phyloP scores from a whole-genome alignment of 768 basidiomycete genomes.

The Lactifluus pinguis region DNA sequence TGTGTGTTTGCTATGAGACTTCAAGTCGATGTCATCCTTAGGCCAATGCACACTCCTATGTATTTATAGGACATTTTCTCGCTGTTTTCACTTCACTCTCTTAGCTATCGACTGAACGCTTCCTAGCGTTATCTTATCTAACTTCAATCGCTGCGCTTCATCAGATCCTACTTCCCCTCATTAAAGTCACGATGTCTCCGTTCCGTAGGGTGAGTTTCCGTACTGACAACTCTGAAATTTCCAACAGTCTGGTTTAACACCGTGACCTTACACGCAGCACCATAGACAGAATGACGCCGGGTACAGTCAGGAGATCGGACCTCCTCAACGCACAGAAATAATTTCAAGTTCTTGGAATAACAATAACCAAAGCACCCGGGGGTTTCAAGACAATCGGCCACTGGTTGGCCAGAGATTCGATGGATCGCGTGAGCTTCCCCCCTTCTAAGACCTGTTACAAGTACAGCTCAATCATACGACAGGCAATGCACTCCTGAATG shows the following conservation, averaged over 20 bases:
- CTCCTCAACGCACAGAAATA: neutral
- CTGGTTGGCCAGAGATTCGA: neutral
- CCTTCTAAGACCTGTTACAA: neutral
- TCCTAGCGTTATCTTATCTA: too few relatives aligned
- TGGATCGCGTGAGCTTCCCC: slow-evolving; percentile 1
- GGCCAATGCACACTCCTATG: too few relatives aligned
- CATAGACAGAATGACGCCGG: neutral
- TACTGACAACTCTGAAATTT: neutral
- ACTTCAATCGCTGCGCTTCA: neutral
- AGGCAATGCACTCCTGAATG: slow-evolving; percentile 5
- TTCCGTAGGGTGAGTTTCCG: neutral
- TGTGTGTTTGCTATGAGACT: too few relatives aligned
- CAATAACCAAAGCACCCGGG: neutral
- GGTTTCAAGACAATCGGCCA: neutral
- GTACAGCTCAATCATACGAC: neutral
- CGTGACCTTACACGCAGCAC: neutral
- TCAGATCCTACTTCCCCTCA: neutral
- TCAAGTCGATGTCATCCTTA: too few relatives aligned
- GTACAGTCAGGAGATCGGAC: neutral
- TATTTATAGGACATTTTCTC: too few relatives aligned
- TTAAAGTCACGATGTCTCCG: neutral
- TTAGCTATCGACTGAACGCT: too few relatives aligned
- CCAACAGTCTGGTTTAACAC: neutral
- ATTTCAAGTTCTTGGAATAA: neutral
- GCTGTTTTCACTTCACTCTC: too few relatives aligned